A percentile compares a stretch with the other conserved stretches of the same genome.
Evolutionary conservation across 108 stramenopile genomes (phyloP).

Genomic region (Fragilaria crotonensis): DNA sequence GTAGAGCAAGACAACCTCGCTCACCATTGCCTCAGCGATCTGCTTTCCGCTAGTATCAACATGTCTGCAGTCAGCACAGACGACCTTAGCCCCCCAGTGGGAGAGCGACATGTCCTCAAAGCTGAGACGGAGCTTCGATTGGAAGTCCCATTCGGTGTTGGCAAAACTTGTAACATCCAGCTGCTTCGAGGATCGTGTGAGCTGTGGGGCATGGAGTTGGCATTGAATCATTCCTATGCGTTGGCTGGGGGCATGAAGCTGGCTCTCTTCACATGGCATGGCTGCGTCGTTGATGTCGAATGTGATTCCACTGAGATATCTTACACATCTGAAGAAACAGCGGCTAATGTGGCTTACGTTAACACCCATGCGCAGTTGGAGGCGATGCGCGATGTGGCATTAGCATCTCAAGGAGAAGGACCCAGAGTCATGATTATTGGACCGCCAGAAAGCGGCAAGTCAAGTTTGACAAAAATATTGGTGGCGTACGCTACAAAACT

Average conservation of each 20-base stretch:
- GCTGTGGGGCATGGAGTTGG: conserved; percentile 50
- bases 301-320: conserved; percentile 23
- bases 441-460: conserved; percentile 77
- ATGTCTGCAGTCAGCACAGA: background rate
- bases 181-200: conserved; percentile 44
- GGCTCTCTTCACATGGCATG: conserved; percentile 88
- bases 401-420: conserved; percentile 26
- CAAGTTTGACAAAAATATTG: conserved; percentile 57
- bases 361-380: conserved; percentile 91
- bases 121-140: conserved; percentile 48
- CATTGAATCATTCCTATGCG: conserved; percentile 41
- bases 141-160: conserved; percentile 27
- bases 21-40: too few species aligned
- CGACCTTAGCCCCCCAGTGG: background rate
- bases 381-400: conserved; percentile 76
- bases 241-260: conserved; percentile 56
- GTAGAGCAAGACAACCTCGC: too few species aligned
- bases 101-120: conserved; percentile 34
- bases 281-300: conserved; percentile 67
- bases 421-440: conserved; percentile 78
- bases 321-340: conserved; percentile 52
- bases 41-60: too few species aligned
- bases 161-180: conserved; percentile 6
- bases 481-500: conserved; percentile 74
- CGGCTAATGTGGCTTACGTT: conserved; percentile 74